These are phyloP conservation scores for Aureobasidium sp. DNA, from an alignment of 2,329 filamentous ascomycete species.

Conservation along the genomic window DNA sequence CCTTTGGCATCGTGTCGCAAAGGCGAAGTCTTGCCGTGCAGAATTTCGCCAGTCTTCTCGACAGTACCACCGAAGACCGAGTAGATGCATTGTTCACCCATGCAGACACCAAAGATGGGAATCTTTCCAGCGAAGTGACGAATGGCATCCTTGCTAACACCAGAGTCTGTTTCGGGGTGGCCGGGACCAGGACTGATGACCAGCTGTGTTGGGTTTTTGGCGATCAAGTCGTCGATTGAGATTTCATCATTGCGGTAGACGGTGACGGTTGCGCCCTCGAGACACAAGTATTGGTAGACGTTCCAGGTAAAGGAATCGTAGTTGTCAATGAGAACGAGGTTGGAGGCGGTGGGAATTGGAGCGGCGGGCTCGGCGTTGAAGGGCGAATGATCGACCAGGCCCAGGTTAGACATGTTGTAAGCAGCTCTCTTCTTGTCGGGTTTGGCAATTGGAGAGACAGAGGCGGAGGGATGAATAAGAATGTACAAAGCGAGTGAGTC, in stretches of 20 bases:
- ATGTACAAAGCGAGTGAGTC: neutral
- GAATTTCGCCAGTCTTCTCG: conserved; percentile 85
- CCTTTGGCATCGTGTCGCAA: conserved; percentile 84
- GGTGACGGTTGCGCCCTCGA: conserved; percentile 87
- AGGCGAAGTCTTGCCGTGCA: conserved; percentile 94
- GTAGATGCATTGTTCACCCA: conserved; percentile 99
- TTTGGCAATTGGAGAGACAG: neutral
- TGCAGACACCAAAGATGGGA: conserved; percentile 93
- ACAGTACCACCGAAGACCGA: conserved; percentile 88
- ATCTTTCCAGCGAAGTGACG: conserved; percentile 88
- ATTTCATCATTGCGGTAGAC: conserved; percentile 92
- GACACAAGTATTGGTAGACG: conserved; percentile 92
- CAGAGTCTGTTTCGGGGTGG: conserved; percentile 84
- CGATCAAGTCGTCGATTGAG: conserved; percentile 71
- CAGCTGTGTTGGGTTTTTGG: conserved; percentile 80
- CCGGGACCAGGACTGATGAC: conserved; percentile 93
- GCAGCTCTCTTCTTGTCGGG: neutral
- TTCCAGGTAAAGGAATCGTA: conserved; percentile 99
- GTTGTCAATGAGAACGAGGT: conserved; percentile 94
- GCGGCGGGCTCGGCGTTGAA: conserved; percentile 68
- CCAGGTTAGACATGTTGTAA: conserved; percentile 22
- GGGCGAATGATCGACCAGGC: conserved; percentile 73
- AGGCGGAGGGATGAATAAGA: neutral
- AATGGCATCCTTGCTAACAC: conserved; percentile 87
- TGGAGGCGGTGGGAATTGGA: conserved; percentile 70